Evolutionary conservation across 768 basidiomycete genomes (phyloP).

Genomic region (Cyclocybe aegerita): DNA sequence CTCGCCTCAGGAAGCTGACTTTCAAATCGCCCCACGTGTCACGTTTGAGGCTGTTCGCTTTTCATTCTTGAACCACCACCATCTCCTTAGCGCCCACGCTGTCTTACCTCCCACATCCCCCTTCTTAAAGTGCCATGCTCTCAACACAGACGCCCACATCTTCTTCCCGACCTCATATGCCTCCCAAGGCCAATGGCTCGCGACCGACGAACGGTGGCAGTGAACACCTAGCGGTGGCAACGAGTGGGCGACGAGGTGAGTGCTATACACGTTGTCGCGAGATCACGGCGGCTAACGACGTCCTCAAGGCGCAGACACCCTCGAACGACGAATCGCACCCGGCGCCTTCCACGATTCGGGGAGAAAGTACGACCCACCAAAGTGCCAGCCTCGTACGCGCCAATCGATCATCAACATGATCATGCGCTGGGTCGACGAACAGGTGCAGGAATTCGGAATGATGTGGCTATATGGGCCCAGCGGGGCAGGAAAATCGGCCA

Average conservation of each 20-base stretch:
- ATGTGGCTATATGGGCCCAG: slow-evolving; percentile 26
- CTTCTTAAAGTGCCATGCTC: too few relatives aligned
- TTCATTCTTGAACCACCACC: too few relatives aligned
- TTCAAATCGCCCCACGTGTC: too few relatives aligned
- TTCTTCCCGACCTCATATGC: too few relatives aligned
- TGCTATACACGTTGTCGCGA: background rate
- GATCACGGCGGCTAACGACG: background rate
- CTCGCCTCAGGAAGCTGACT: too few relatives aligned
- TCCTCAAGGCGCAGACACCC: slow-evolving; percentile 21
- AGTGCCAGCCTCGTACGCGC: slow-evolving; percentile 22
- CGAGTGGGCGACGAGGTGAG: slow-evolving; percentile 21
- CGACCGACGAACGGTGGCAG: background rate
- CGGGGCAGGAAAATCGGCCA: slow-evolving; percentile 23
- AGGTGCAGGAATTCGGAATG: slow-evolving; percentile 19
- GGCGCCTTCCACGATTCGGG: slow-evolving; percentile 25
- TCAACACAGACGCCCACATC: too few relatives aligned
- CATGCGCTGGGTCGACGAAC: slow-evolving; percentile 19
- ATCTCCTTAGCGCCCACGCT: too few relatives aligned
- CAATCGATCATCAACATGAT: slow-evolving; percentile 19
- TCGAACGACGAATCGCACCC: slow-evolving; percentile 25
- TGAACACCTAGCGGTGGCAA: slow-evolving; percentile 13
- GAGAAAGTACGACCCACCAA: slow-evolving; percentile 20
- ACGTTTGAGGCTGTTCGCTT: too few relatives aligned
- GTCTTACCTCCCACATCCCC: too few relatives aligned
- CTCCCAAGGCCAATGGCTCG: background rate